These are phyloP conservation scores for Eimeria mitis DNA, from an alignment of 169 alveolate genomes.

Conservation along the genomic window DNA sequence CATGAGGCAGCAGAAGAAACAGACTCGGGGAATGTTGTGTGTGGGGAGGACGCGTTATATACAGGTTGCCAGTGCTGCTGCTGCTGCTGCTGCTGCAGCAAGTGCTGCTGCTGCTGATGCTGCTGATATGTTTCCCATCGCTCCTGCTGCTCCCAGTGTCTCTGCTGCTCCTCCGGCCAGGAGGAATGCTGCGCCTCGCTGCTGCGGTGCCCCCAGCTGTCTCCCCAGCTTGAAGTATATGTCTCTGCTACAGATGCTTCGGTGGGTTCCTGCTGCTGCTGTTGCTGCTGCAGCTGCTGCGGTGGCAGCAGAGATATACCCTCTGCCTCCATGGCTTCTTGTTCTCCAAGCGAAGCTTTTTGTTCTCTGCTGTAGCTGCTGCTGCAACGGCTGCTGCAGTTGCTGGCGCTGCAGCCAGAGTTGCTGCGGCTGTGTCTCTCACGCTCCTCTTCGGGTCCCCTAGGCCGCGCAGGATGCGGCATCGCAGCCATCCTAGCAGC, in stretches of 20 bases:
- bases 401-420: not conserved
- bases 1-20: not conserved
- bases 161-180: constrained; percentile 11
- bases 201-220: not conserved
- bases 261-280: constrained; percentile 18
- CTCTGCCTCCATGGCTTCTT: not conserved
- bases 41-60: not conserved
- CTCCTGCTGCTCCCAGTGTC: constrained; percentile 9
- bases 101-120: constrained; percentile 6
- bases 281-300: constrained; percentile 33
- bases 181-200: not conserved
- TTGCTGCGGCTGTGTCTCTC: not conserved
- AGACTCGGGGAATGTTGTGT: not conserved
- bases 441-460: too few species aligned
- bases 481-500: not conserved
- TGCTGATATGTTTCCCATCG: not conserved
- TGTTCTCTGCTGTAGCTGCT: not conserved
- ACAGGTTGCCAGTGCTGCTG: constrained; percentile 7
- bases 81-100: not conserved
- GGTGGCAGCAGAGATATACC: not conserved
- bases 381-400: constrained; percentile 20
- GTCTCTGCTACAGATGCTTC: constrained; percentile 13
- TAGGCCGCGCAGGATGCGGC: not conserved
- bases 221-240: constrained; percentile 3
- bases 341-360: not conserved